These are phyloP conservation scores for Botrytis fabae DNA, from an alignment of 2,329 filamentous ascomycete species.

Conservation along the genomic window DNA sequence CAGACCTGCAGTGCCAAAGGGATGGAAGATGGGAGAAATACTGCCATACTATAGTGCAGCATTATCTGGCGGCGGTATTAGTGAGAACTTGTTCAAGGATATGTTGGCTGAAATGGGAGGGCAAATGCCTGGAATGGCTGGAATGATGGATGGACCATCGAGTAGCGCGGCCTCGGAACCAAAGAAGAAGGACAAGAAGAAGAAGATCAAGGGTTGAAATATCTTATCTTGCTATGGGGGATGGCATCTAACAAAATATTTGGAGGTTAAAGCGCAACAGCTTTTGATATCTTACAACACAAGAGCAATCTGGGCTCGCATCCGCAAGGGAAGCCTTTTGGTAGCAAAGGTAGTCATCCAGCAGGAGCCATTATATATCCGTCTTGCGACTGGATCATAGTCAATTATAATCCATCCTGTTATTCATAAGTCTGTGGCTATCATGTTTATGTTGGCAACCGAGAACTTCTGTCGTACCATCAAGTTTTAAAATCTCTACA, in stretches of 20 bases:
- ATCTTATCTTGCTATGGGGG: not conserved
- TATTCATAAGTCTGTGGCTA: not conserved
- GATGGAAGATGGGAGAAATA: conserved; percentile 86
- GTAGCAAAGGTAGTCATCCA: conserved; percentile 21
- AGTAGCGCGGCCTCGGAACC: conserved; percentile 42
- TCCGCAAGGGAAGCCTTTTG: conserved; percentile 23
- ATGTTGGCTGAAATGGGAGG: conserved; percentile 90
- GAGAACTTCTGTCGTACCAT: not conserved
- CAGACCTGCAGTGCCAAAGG: conserved; percentile 72
- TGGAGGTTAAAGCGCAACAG: not conserved
- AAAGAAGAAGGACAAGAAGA: conserved; percentile 50
- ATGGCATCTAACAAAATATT: not conserved
- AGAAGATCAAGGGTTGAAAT: conserved; percentile 35
- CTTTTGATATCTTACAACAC: not conserved
- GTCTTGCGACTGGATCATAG: not conserved
- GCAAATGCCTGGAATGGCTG: conserved; percentile 45
- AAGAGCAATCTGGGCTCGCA: conserved; percentile 1
- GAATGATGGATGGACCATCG: conserved; percentile 42
- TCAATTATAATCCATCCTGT: not conserved
- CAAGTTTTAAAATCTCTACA: not conserved
- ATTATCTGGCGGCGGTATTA: conserved; percentile 88
- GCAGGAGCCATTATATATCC: not conserved
- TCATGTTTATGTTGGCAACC: not conserved
- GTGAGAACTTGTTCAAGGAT: conserved; percentile 91
- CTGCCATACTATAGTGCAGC: conserved; percentile 86